Evolutionary conservation across 352 stramenopile genomes (phyloP), one percentile per base, ranked within the genome.

Genomic region (Bremia lactucae): DNA sequence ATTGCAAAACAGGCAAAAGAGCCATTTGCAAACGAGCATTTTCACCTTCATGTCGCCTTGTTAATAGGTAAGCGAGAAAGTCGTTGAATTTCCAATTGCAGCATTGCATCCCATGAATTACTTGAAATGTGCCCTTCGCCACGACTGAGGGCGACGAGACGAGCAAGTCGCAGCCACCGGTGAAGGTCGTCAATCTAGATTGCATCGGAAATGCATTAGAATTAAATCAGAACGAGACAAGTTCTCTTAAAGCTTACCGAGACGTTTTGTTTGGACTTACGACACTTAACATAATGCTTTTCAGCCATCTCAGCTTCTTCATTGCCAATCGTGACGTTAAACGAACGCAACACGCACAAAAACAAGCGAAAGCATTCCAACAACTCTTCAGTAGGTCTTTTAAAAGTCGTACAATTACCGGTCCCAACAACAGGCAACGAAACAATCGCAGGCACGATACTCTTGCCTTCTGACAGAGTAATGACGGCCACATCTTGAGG

Each of bases 301-400:
- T 91, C 79, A 1, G 79, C 79, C 43, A 72, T 65, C 15, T 88
- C 73, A 1, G 79, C 79, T 43, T 79, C 60, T 26, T 87, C 73
- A 31, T 88, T 87, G 36, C 72, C 63, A 10, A 91, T 76, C 0
- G 55, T 62, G 14, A 87, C 62, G 2, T 64, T 49, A 18, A 81
- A 52, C 13, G 55, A 67, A 10, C 79, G 68, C 18, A 87, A 20
- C 0, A 87, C 69, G 6, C 61, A 62, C 1, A 91, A 34, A 23
- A 76, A 88, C 6, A 86, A 33, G 8, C 75, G 79, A 37, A 88
- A 83, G 22, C 65, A 79, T 37, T 86, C 62, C 15, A 87, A 31
- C 25, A 82, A 16, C 8, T 56, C 33, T n/a, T 72, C 52, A 6
- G 42, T 21, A 0, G 47, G 42, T 8, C 49, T 10, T 1, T 35